These are phyloP conservation scores for Panellus pusillus DNA, from an alignment of 768 basidiomycete genomes.

Conservation along the genomic window DNA sequence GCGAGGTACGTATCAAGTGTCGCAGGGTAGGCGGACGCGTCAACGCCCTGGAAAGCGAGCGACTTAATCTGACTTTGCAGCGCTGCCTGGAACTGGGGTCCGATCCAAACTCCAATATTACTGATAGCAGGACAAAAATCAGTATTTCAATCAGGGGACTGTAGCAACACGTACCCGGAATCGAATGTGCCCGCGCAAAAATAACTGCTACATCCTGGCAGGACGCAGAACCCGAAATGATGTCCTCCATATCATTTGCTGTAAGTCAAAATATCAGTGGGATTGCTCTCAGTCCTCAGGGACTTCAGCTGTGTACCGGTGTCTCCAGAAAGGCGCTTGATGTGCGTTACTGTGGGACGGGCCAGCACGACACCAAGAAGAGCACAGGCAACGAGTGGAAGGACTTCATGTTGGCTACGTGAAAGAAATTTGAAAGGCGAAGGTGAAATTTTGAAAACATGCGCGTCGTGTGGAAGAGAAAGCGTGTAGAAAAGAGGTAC, in stretches of 20 bases:
- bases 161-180: constrained; percentile 11
- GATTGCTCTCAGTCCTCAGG: too few species aligned
- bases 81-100: constrained; percentile 18
- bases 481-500: too few species aligned
- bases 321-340: too few species aligned
- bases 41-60: constrained; percentile 22
- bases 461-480: too few species aligned
- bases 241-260: constrained; percentile 15
- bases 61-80: constrained; percentile 5
- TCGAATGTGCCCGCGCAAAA: constrained; percentile 23
- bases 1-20: constrained; percentile 14
- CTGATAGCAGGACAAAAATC: not conserved
- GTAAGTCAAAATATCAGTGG: too few species aligned
- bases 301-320: too few species aligned
- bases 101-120: constrained; percentile 23
- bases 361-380: too few species aligned
- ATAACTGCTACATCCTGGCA: constrained; percentile 20
- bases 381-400: too few species aligned
- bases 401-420: too few species aligned
- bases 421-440: too few species aligned
- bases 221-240: constrained; percentile 1
- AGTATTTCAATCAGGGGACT: not conserved
- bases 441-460: too few species aligned
- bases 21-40: constrained; percentile 17
- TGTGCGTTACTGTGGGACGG: too few species aligned